Evolutionary conservation across 2,329 filamentous ascomycete species (phyloP), one percentile per base, ranked within the genome.

Genomic region (Monilinia fructicola): DNA sequence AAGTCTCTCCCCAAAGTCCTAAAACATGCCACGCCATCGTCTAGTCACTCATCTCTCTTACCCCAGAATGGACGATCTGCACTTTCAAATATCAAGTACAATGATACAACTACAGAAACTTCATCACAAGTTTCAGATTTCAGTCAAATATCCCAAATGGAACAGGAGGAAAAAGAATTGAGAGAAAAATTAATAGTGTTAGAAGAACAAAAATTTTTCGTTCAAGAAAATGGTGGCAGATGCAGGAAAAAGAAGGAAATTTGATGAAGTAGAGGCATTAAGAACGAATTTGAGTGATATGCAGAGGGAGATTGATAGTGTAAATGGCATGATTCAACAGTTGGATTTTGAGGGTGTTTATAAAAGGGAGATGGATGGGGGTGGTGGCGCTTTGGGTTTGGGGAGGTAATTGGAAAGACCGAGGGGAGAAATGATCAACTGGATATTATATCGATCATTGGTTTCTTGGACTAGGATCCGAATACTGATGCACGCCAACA

Each of bases 141-240:
- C 67, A 85, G 82, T 68, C 82, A 82, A 18, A 80, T 90, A 18
- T 89, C 86, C 0, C 86, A 85, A 2, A 79, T 90, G 68, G 88
- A 91, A 76, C 82, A 83, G 0, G 88, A 91, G 74, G 89, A 91
- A 75, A 90, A 89, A 72, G 81, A 86, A n/a, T 77, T 91, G 1
- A 82, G 86, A 35, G 88, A 91, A 69, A 79, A 85, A 12, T 75
- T 91, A 14, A 90, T 91, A 50, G 84, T 91, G 2, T 78, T 91
- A 0, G 88, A 91, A 74, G 89, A 91, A 74, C 89, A 91, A 74
- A 87, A 87, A 72, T 91, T 91, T 75, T 83, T 91, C 72, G 88
- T 91, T 0, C 83, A 82, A 2, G 87, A 89, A 89, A 72, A 91
- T 91, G 88, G 84, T 91, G 35, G 84, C 83, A 0, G 85, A 89